A percentile compares a stretch with the other conserved stretches of the same genome.
Conservation (phyloP, 495 filamentous ascomycete genomes). For the Penicillium bovifimosum region DNA sequence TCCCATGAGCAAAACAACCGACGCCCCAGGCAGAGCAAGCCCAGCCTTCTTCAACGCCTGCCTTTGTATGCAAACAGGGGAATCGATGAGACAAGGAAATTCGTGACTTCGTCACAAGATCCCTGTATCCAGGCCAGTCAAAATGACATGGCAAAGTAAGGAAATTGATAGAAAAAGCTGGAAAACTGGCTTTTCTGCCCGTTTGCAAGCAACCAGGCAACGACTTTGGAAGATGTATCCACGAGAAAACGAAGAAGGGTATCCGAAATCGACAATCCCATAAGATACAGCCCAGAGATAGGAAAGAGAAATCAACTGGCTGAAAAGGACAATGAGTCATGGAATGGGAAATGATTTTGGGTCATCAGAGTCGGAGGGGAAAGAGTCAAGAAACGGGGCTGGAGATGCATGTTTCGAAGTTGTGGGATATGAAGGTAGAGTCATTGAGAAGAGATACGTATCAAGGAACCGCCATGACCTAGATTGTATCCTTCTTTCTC, state of each 20-base stretch:
- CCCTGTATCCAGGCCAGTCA: constrained; percentile 25
- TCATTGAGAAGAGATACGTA: background rate
- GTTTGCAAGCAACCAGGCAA: background rate
- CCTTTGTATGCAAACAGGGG: constrained; percentile 13
- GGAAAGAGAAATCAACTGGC: constrained; percentile 9
- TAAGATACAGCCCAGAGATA: constrained; percentile 26
- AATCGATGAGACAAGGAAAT: constrained; percentile 27
- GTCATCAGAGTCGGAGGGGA: background rate
- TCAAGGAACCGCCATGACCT: constrained; percentile 7
- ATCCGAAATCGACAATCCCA: constrained; percentile 30
- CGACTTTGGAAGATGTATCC: constrained; percentile 21
- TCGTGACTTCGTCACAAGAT: constrained; percentile 40
- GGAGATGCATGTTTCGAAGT: background rate
- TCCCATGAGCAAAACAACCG: constrained; percentile 3
- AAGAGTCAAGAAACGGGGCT: background rate
- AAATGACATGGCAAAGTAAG: constrained; percentile 8
- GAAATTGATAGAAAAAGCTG: constrained; percentile 5
- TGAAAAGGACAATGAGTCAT: constrained; percentile 6
- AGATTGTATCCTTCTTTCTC: background rate
- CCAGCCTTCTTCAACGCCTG: constrained; percentile 8
- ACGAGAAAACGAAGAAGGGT: constrained; percentile 24
- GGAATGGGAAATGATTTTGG: background rate
- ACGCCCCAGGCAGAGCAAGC: background rate
- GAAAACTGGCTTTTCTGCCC: constrained; percentile 7
- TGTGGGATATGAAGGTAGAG: constrained; percentile 2